Evolutionary conservation across 1,284 basidiomycete genomes (phyloP).

Genomic region (Cryptococcus deneoformans): DNA sequence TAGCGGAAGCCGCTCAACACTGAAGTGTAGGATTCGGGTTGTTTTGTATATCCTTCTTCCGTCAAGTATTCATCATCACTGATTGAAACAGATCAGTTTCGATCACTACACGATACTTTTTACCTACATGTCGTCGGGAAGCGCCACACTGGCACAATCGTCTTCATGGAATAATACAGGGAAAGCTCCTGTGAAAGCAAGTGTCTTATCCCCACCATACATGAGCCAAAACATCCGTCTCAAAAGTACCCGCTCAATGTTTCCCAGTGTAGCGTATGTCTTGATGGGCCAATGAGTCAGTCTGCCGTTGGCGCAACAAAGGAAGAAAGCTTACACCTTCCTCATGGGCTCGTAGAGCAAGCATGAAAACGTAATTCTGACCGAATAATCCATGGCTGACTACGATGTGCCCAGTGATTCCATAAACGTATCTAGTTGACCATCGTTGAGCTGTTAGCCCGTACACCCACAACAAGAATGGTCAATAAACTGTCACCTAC

Average conservation of each 20-base stretch:
- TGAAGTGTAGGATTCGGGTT: slow-evolving; percentile 37
- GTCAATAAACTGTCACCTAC: slow-evolving; percentile 5
- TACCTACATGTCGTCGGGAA: slow-evolving; percentile 28
- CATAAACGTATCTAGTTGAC: slow-evolving; percentile 3
- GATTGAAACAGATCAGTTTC: slow-evolving; percentile 19
- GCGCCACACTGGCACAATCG: slow-evolving; percentile 56
- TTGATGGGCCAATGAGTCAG: slow-evolving; percentile 1
- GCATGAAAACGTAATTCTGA: slow-evolving; percentile 35
- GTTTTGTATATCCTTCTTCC: slow-evolving; percentile 33
- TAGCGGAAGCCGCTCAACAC: slow-evolving; percentile 43
- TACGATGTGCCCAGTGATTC: background rate
- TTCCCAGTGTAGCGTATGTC: slow-evolving; percentile 33
- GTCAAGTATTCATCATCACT: slow-evolving; percentile 47
- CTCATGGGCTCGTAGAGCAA: slow-evolving; percentile 34
- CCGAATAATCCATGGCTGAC: slow-evolving; percentile 28
- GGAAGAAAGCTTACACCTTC: slow-evolving; percentile 24
- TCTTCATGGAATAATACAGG: slow-evolving; percentile 79
- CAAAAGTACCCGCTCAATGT: slow-evolving; percentile 35
- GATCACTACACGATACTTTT: background rate
- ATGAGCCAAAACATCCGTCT: slow-evolving; percentile 43
- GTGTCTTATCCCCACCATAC: slow-evolving; percentile 44
- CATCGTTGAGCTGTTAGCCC: too few species aligned
- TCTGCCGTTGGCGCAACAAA: slow-evolving; percentile 6
- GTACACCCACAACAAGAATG: too few species aligned
- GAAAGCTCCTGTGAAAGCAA: slow-evolving; percentile 50